phyloP scores from a whole-genome alignment of 345 rosid species.

The Euphorbia lathyris region DNA sequence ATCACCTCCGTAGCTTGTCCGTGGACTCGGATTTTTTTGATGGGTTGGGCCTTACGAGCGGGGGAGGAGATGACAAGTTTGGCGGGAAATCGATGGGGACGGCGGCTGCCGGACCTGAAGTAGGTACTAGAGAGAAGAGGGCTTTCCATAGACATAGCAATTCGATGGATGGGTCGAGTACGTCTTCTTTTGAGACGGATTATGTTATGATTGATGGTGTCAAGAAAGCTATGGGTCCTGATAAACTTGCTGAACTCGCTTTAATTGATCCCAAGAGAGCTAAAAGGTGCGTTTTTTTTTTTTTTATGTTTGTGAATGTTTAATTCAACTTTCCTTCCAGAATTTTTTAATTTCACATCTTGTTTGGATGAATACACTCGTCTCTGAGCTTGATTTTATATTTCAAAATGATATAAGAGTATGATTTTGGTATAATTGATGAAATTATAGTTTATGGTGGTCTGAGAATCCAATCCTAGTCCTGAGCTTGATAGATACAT shows the following conservation, averaged over 20 bases:
- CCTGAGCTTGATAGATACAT: neutral
- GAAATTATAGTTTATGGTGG: neutral
- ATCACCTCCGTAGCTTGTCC: constrained; percentile 82
- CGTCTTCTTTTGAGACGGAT: constrained; percentile 55
- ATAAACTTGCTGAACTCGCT: constrained; percentile 80
- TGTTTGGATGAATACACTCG: neutral
- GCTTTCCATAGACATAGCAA: constrained; percentile 69
- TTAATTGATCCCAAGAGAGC: constrained; percentile 96
- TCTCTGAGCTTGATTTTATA: constrained; percentile 2
- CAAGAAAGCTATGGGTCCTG: constrained; percentile 85
- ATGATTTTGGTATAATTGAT: neutral
- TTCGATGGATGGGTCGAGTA: constrained; percentile 75
- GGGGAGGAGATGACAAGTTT: constrained; percentile 29
- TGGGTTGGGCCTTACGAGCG: constrained; percentile 33
- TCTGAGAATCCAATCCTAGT: neutral
- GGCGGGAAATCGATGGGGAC: constrained; percentile 34
- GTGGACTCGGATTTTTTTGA: constrained; percentile 90
- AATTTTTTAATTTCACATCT: neutral
- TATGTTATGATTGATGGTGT: constrained; percentile 50
- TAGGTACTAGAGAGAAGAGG: constrained; percentile 44
- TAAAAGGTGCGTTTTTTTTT: constrained; percentile 49
- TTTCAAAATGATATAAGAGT: neutral
- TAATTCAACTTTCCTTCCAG: neutral
- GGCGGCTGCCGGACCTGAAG: constrained; percentile 12
- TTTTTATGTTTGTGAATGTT: neutral